phyloP scores from a whole-genome alignment of 176 grass and related monocot genomes.

The Saccharum officinarum region DNA sequence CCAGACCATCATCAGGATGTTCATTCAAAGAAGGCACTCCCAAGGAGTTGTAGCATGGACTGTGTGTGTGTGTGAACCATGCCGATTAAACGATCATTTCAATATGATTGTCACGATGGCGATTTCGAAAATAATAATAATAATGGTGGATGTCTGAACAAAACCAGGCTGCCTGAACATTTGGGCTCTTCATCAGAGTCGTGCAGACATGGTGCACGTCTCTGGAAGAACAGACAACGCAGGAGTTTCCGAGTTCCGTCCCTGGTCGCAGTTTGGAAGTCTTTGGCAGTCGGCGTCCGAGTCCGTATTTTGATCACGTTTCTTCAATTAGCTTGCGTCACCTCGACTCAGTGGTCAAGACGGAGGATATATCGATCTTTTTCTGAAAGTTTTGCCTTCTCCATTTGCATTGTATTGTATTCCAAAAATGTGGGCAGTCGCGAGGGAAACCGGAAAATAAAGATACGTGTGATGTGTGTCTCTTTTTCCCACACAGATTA shows the following conservation, averaged over 20 bases:
- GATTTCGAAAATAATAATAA: background rate
- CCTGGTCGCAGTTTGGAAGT: background rate
- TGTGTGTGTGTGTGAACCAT: background rate
- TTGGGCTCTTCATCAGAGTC: background rate
- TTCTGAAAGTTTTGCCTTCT: background rate
- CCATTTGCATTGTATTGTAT: background rate
- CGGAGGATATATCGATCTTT: background rate
- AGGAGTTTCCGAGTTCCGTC: background rate
- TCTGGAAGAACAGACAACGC: background rate
- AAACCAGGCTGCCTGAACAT: background rate
- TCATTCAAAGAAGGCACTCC: background rate
- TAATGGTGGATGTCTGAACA: background rate
- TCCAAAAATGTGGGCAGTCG: background rate
- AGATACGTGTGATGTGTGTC: background rate
- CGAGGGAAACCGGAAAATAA: background rate
- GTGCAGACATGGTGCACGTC: background rate
- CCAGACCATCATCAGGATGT: background rate
- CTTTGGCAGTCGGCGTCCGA: background rate
- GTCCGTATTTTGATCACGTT: background rate
- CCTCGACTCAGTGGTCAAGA: background rate
- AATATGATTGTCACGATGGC: background rate
- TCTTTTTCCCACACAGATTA: background rate
- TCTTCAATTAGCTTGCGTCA: background rate
- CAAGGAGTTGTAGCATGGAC: background rate
- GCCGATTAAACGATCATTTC: background rate